Evolutionary conservation across 768 basidiomycete genomes (phyloP), one percentile per base, ranked within the genome.

Genomic region (Lentinula detonsa): DNA sequence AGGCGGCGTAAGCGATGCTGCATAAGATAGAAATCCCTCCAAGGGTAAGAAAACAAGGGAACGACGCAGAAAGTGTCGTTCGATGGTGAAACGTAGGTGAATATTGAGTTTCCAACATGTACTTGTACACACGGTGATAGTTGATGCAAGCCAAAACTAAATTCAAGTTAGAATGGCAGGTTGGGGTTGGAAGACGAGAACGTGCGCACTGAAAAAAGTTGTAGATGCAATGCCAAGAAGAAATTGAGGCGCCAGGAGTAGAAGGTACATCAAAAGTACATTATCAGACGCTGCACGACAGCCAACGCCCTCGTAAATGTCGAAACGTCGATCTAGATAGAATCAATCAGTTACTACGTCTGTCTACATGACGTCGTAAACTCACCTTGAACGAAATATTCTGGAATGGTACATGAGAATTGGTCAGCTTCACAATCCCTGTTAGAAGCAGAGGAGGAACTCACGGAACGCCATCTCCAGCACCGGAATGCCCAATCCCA

Each of bases 311-410:
- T 49, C 59, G 59, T 60, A 60, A 6, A 60, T 60, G 18, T 60
- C 50, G 16, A 60, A 60, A 8, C 59, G 50, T 39, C 48, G 59
- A 15, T 49, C 59, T 60, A 33, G 37, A 13, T 28, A 28, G 28
- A 28, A 28, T 8, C 37, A 39, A 39, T 39, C 9, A 39, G 7
- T 39, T 39, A 39, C 28, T 28, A 28, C 28, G 28, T 28, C 28
- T 28, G 37, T 45, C 5, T 28, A 5, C 40, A 11, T 40, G 9
- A 48, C 15, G 23, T 13, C 21, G 16, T 23, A 21, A n/a, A 43
- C 18, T 9, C 39, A 60, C 59, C 37, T 60, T 60, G 59, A 5
- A 60, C 59, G n/a, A 60, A 15, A 52, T 60, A 60, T 15, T 60
- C 59, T 60, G 50, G 13, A 13, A 43, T 28, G 1, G 37, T 16